Conservation (phyloP, 768 basidiomycete species). For the Phlebiopsis gigantea region DNA sequence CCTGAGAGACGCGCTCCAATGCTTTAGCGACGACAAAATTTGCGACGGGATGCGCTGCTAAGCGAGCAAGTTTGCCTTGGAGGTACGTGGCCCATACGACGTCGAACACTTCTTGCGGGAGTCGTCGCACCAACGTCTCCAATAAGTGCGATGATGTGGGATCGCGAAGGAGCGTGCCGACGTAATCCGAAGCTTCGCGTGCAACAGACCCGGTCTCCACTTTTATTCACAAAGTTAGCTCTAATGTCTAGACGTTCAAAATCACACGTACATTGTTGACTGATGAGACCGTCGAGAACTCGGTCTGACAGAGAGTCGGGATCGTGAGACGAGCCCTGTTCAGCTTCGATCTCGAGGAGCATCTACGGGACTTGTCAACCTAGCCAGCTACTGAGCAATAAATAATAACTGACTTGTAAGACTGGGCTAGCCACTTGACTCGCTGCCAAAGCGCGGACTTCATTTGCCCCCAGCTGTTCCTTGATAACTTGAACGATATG, state of each 20-base stretch:
- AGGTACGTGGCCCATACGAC: conserved; percentile 79
- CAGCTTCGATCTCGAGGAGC: conserved; percentile 77
- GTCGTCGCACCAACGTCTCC: conserved; percentile 68
- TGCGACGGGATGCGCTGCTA: conserved; percentile 84
- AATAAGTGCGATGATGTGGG: conserved; percentile 85
- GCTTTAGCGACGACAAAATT: conserved; percentile 91
- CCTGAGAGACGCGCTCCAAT: conserved; percentile 52
- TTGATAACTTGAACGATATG: conserved; percentile 48
- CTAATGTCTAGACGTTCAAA: conserved; percentile 10
- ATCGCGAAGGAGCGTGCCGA: conserved; percentile 78
- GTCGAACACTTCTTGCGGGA: conserved; percentile 56
- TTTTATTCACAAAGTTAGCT: not conserved
- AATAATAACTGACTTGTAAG: conserved; percentile 45
- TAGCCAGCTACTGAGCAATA: not conserved
- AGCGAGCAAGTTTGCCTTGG: conserved; percentile 58
- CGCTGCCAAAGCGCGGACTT: conserved; percentile 71
- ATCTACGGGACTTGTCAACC: conserved; percentile 42
- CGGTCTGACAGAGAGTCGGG: conserved; percentile 77
- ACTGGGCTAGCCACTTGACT: conserved; percentile 75
- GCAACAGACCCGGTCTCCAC: not conserved
- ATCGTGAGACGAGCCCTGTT: conserved; percentile 50
- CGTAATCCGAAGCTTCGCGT: conserved; percentile 63
- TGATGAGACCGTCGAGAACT: conserved; percentile 71
- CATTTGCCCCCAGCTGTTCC: conserved; percentile 55
- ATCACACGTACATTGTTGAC: conserved; percentile 46